These are phyloP conservation scores for Pistacia vera DNA, from an alignment of 345 rosid species.

Conservation along the genomic window DNA sequence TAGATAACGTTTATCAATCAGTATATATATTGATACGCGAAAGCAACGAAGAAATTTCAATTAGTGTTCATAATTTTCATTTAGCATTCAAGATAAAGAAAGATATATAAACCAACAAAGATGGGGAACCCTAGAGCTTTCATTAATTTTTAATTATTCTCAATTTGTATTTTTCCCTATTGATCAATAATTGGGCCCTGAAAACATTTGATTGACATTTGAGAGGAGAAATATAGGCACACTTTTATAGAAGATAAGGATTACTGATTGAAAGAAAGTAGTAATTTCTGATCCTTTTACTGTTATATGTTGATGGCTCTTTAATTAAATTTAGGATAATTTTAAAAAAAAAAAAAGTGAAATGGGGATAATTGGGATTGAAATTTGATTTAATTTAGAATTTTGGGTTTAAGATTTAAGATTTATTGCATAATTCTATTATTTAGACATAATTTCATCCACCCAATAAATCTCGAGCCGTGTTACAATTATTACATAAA, in stretches of 20 bases:
- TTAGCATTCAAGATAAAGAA: neutral
- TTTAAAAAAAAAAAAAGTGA: too few relatives aligned
- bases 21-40: neutral
- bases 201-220: neutral
- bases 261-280: slow-evolving; percentile 16
- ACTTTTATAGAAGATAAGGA: slow-evolving; percentile 8
- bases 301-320: too few relatives aligned
- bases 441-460: too few relatives aligned
- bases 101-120: slow-evolving; percentile 16
- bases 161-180: neutral
- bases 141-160: slow-evolving; percentile 7
- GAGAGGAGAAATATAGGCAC: slow-evolving; percentile 2
- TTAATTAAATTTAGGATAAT: too few relatives aligned
- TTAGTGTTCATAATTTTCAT: slow-evolving; percentile 20
- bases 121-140: slow-evolving; percentile 22
- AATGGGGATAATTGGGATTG: neutral
- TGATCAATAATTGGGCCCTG: slow-evolving; percentile 5
- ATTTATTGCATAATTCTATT: neutral
- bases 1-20: too few relatives aligned
- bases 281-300: neutral
- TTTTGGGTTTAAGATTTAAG: too few relatives aligned
- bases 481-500: too few relatives aligned
- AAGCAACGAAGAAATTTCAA: neutral
- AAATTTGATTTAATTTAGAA: neutral
- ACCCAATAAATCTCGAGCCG: too few relatives aligned